Evolutionary conservation across 2,329 filamentous ascomycete genomes (phyloP).

Genomic region (Alternaria rosae): DNA sequence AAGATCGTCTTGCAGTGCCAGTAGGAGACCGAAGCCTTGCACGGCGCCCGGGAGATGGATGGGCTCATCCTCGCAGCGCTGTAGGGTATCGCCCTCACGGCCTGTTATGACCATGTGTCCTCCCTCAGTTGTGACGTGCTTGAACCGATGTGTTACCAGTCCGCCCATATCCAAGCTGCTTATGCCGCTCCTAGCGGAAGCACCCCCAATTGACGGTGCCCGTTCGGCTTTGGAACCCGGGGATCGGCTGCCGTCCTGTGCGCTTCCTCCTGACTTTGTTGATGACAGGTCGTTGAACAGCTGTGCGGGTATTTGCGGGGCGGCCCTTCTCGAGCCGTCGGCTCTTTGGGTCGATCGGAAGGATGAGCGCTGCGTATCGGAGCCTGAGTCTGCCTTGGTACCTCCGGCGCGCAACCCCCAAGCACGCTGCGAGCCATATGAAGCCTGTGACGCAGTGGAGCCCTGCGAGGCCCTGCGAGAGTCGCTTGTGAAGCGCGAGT

Average conservation of each 20-base stretch:
- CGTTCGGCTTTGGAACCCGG: constrained; percentile 31
- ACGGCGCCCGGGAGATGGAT: constrained; percentile 86
- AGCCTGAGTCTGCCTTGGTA: constrained; percentile 11
- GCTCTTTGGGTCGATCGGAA: constrained; percentile 5
- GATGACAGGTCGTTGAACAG: constrained; percentile 49
- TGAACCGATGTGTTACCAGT: constrained; percentile 76
- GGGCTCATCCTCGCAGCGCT: constrained; percentile 88
- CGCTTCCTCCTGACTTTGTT: constrained; percentile 35
- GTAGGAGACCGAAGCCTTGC: constrained; percentile 79
- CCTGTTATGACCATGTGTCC: constrained; percentile 87
- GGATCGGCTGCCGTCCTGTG: constrained; percentile 27
- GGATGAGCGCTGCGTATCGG: constrained; percentile 6
- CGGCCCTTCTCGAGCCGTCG: constrained; percentile 16
- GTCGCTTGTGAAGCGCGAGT: constrained; percentile 30
- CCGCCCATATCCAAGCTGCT: constrained; percentile 53
- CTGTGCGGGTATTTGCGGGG: constrained; percentile 35
- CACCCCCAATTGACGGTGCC: constrained; percentile 32
- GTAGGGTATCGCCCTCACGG: constrained; percentile 72
- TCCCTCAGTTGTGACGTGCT: constrained; percentile 76
- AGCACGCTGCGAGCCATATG: constrained; percentile 33
- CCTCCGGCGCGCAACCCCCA: constrained; percentile 8
- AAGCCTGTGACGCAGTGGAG: constrained; percentile 40
- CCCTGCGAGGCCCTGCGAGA: constrained; percentile 36
- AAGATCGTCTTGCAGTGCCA: constrained; percentile 75
- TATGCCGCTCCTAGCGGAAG: constrained; percentile 44